Evolutionary conservation across 2,329 filamentous ascomycete genomes (phyloP).

Genomic region (Lecanicillium sp.): DNA sequence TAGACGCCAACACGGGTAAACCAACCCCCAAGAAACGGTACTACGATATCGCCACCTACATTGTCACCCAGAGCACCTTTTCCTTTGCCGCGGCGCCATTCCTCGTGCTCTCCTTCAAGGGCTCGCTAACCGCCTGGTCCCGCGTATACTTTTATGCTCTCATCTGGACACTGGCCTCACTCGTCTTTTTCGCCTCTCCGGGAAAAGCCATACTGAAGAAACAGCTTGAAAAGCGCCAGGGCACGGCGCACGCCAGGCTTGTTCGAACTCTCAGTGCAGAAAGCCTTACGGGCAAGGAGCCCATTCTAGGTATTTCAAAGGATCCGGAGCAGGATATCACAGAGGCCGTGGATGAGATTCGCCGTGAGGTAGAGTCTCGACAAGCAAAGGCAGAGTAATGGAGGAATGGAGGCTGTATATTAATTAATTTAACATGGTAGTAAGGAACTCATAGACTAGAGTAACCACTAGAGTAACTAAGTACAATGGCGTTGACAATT

Average conservation of each 20-base stretch:
- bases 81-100: conserved; percentile 80
- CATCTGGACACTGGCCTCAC: conserved; percentile 53
- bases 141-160: conserved; percentile 85
- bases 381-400: conserved; percentile 6
- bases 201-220: conserved; percentile 54
- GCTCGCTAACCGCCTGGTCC: conserved; percentile 68
- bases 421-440: too few relatives aligned
- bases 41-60: conserved; percentile 72
- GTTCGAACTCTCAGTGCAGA: conserved; percentile 48
- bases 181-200: conserved; percentile 73
- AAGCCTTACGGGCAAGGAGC: conserved; percentile 45
- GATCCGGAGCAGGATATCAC: conserved; percentile 70
- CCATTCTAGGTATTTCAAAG: conserved; percentile 68
- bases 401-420: too few relatives aligned
- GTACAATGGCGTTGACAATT: too few relatives aligned
- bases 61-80: conserved; percentile 75
- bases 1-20: conserved; percentile 64
- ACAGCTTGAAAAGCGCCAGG: conserved; percentile 49
- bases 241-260: conserved; percentile 35
- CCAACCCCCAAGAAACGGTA: conserved; percentile 68
- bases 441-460: too few relatives aligned
- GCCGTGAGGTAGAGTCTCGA: conserved; percentile 56
- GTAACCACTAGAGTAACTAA: too few relatives aligned
- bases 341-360: conserved; percentile 69
- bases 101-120: conserved; percentile 64